phyloP scores from a whole-genome alignment of 1,139 yeast species.

The Pichia sp. region DNA sequence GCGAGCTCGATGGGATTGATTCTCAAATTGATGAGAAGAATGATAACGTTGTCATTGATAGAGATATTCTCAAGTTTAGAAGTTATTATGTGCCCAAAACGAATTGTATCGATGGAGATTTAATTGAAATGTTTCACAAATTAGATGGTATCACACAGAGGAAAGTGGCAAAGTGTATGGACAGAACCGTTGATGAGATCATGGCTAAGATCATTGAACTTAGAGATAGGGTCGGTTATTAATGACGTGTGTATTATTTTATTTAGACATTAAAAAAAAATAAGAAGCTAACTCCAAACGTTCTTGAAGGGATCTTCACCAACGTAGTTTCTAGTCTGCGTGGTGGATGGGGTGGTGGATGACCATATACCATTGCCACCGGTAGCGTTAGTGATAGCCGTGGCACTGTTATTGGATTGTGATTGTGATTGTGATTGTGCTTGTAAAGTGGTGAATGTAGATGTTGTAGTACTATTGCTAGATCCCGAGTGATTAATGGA shows the following conservation, averaged over 20 bases:
- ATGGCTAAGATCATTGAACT: constrained; percentile 55
- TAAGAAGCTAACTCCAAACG: constrained; percentile 42
- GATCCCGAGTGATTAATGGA: constrained; percentile 8
- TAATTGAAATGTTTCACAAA: constrained; percentile 51
- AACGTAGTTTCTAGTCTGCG: constrained; percentile 8
- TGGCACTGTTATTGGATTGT: too few species aligned
- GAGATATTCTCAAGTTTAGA: constrained; percentile 63
- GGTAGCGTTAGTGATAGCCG: too few species aligned
- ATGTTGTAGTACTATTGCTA: constrained; percentile 4
- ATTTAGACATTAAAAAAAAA: neutral
- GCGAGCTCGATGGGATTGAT: constrained; percentile 2
- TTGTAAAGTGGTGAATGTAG: neutral
- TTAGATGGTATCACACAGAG: constrained; percentile 36
- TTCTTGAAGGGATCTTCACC: constrained; percentile 63
- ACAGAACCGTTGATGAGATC: constrained; percentile 51
- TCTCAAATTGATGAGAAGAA: constrained; percentile 10
- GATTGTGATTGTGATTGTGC: neutral
- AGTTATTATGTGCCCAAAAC: constrained; percentile 75
- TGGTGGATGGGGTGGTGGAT: constrained; percentile 1
- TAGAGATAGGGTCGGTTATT: constrained; percentile 34
- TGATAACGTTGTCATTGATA: constrained; percentile 39
- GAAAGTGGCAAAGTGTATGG: constrained; percentile 45
- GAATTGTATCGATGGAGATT: constrained; percentile 81
- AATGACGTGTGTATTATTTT: neutral
- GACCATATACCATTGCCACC: constrained; percentile 7